phyloP scores from a whole-genome alignment of 164 flowering plant species.

The Warburgia ugandensis region DNA sequence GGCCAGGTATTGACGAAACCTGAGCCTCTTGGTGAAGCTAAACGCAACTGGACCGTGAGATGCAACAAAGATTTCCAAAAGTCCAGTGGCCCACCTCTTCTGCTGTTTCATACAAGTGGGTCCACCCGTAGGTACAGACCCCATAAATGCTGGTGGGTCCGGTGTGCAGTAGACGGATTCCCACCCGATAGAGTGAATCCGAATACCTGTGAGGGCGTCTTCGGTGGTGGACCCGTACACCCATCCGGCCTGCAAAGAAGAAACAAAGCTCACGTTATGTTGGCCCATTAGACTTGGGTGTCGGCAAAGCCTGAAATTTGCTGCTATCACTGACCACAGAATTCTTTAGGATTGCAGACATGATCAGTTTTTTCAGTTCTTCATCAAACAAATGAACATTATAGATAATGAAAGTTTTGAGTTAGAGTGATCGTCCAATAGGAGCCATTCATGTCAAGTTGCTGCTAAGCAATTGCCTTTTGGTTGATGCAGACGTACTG shows the following conservation, averaged over 20 bases:
- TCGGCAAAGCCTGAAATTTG: too few species aligned
- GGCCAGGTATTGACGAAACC: slow-evolving; percentile 33
- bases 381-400: too few species aligned
- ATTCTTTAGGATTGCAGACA: too few species aligned
- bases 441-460: too few species aligned
- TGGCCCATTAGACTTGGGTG: too few species aligned
- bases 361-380: too few species aligned
- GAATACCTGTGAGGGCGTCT: slow-evolving; percentile 45
- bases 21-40: slow-evolving; percentile 22
- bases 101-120: slow-evolving; percentile 30
- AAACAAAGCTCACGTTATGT: too few species aligned
- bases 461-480: too few species aligned
- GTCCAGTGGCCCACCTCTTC: slow-evolving; percentile 58
- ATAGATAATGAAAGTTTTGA: too few species aligned
- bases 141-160: slow-evolving; percentile 42
- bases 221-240: slow-evolving; percentile 47
- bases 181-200: slow-evolving; percentile 52
- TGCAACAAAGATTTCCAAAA: slow-evolving; percentile 38
- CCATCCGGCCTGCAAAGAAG: slow-evolving; percentile 47
- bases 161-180: slow-evolving; percentile 18
- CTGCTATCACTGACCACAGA: too few species aligned
- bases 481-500: too few species aligned
- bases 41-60: slow-evolving; percentile 25
- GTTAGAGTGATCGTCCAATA: too few species aligned
- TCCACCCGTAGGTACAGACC: slow-evolving; percentile 36